Evolutionary conservation across 2,329 filamentous ascomycete species (phyloP).

Genomic region (Mollisia scopiformis): DNA sequence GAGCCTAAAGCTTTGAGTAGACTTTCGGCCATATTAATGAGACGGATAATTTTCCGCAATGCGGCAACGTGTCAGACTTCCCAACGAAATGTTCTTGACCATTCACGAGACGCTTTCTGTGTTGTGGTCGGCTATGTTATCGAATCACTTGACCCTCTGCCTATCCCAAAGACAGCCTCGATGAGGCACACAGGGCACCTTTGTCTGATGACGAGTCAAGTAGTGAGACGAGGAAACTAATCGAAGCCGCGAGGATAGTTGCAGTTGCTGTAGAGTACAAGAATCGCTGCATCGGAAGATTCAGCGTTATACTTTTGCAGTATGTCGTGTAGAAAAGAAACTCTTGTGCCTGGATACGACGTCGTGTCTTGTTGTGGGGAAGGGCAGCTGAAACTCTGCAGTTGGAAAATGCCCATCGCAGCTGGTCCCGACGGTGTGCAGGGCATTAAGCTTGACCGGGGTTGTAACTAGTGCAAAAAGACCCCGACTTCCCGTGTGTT

Average conservation of each 20-base stretch:
- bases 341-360: background rate
- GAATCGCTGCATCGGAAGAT: background rate
- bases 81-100: background rate
- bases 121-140: background rate
- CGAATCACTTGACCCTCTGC: background rate
- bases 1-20: slow-evolving; percentile 48
- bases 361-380: background rate
- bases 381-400: background rate
- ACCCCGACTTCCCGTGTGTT: background rate
- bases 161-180: background rate
- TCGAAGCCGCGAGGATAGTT: background rate
- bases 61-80: slow-evolving; percentile 7
- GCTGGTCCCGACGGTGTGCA: background rate
- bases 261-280: background rate
- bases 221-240: background rate
- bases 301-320: background rate
- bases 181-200: background rate
- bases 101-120: background rate
- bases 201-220: background rate
- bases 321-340: background rate
- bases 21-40: slow-evolving; percentile 32
- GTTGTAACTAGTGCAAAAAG: background rate
- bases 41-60: background rate
- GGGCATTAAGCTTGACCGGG: background rate
- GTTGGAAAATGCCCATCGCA: background rate